Base-by-base conservation (phyloP, 192 early-diverging fungal genomes). In the Obelidium mucronatum region DNA sequence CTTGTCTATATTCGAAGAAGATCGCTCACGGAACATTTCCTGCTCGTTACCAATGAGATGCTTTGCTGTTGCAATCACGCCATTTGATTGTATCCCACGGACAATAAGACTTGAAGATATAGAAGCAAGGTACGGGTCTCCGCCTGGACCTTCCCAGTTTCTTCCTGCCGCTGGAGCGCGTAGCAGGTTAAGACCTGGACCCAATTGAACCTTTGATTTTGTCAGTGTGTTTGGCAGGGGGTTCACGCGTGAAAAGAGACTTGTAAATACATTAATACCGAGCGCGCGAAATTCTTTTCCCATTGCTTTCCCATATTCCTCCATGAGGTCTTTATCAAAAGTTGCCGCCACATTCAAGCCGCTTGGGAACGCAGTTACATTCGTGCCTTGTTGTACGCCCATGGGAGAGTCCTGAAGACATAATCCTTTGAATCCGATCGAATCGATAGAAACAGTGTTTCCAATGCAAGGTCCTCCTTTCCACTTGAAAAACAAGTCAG, bases 391-490 rank as follows among this genome's bases (percentile, higher is more conserved):
- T 22, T 85, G 84, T 19, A 88, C 74, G 40, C 85, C 85, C 31
- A 79, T 40, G 35, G 89, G 89, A 5, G 76, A 40, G 75, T 90
- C 89, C 63, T 90, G 88, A 3, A 90, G 70, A 76, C 89, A 90
- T 26, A 90, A 65, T 17, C 78, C 76, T 48, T 83, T 71, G 73
- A 85, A 87, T 28, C 39, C 54, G 26, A 75, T 67, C 6, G 75
- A 58, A 24, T 52, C 44, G 59, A 85, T 40, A 2, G 60, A 11
- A 22, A 2, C 28, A 39, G 66, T 55, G 42, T 75, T 65, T 4
- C 74, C 74, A 15, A 39, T 17, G 35, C 69, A 72, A 4, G 33
- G 52, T 3, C 69, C 52, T 22, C 53, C 53, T 8, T 6, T 17
- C 3, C 19, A 56, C 28, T 53, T 5, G 4, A n/a, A n/a, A n/a